phyloP scores from a whole-genome alignment of 192 early-diverging fungal species.

The Coemansia sp. region DNA sequence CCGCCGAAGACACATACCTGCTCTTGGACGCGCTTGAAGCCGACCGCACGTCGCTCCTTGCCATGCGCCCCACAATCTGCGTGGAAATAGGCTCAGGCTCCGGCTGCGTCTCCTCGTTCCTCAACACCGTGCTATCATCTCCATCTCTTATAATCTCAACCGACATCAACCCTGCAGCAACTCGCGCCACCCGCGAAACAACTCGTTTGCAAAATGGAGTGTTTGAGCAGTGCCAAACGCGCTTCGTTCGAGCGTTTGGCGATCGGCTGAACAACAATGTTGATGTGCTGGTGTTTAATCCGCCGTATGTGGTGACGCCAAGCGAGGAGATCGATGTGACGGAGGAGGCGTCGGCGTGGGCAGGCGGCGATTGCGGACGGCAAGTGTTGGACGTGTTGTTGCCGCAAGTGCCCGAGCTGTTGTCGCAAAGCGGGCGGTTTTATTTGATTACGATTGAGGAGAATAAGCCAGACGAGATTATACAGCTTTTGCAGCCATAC shows the following conservation, averaged over 20 bases:
- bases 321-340: conserved; percentile 65
- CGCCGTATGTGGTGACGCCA: conserved; percentile 91
- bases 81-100: conserved; percentile 90
- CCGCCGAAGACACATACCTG: conserved; percentile 92
- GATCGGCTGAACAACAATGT: conserved; percentile 57
- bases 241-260: conserved; percentile 60
- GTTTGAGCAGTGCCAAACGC: conserved; percentile 66
- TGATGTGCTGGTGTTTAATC: conserved; percentile 90
- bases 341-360: conserved; percentile 82
- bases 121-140: conserved; percentile 45
- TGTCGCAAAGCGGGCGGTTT: conserved; percentile 73
- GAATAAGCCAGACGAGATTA: conserved; percentile 82
- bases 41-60: conserved; percentile 59
- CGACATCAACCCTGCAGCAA: conserved; percentile 81
- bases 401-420: conserved; percentile 66
- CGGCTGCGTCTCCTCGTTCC: conserved; percentile 82
- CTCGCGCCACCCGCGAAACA: conserved; percentile 65
- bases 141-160: conserved; percentile 59
- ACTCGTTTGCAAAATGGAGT: conserved; percentile 52
- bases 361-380: conserved; percentile 86
- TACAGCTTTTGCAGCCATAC: conserved; percentile 53
- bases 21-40: conserved; percentile 89
- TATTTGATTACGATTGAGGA: conserved; percentile 85
- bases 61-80: conserved; percentile 62
- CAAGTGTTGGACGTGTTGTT: conserved; percentile 81